Base-by-base conservation (phyloP, 2,329 filamentous ascomycete species). In the Exophiala xenobiotica region DNA sequence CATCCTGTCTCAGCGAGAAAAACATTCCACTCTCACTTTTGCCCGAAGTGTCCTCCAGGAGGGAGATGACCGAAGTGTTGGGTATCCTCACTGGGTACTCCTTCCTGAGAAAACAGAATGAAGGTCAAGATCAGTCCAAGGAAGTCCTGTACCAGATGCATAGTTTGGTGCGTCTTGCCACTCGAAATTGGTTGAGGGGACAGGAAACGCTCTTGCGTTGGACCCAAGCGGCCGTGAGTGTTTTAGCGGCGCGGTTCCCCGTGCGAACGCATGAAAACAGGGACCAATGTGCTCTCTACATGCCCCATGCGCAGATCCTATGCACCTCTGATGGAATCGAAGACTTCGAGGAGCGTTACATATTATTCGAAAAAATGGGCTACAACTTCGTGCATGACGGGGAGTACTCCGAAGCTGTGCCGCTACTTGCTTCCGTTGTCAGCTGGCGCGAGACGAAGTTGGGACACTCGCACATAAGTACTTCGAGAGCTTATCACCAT, bases 381-480 rank as follows among this genome's bases (percentile, higher is more conserved):
- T 7, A 19, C 5, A 57, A 54, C 41, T 73, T 97, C 56, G 86
- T 91, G 67, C 82, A 82, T 20, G 84, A 83, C 20, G 91, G 87
- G 29, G 86, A 87, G 74, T 81, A 82, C 12, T 90, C 96, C 56
- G 87, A 92, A 67, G 92, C 92, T 12, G 71, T 96, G 53, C 79
- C 82, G 41, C 71, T 96, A 56, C 73, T 50, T 33, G 19, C 24
- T 7, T 6, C 22, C 4, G 45, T 46, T 2, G 53, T 39, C 16
- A 3, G 38, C 9, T 50, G 44, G 43, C 48, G 42, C 26, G 52
- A 51, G 41, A 8, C 24, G 11, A 42, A 35, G 16, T 38, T 42
- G 2, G 48, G 38, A 19, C 2, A 1, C 4, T 47, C 35, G 14
- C 16, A 55, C 8, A 3, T 9, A 33, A 2, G 26, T 4, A 52